Percentiles rank a stretch among this genome's conserved stretches.
Conservation (phyloP, 1,284 basidiomycete genomes). For the Singerocomus inundabilis region DNA sequence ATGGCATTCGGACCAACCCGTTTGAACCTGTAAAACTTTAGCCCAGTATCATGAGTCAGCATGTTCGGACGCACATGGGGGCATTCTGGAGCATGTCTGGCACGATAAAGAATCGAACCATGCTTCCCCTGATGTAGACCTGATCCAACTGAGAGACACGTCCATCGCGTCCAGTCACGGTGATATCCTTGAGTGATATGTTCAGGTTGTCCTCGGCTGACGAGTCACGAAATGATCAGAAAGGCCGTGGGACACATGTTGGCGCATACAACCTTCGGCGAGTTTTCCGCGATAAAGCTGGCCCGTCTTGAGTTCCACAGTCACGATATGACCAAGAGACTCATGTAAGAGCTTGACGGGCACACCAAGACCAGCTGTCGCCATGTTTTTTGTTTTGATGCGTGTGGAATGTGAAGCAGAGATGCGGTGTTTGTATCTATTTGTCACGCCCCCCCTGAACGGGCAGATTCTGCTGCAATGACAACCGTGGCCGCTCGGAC, state of each 20-base stretch:
- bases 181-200: slow-evolving; percentile 95
- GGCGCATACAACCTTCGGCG: slow-evolving; percentile 71
- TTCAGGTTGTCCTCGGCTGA: slow-evolving; percentile 98
- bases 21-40: slow-evolving; percentile 80
- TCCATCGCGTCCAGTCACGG: slow-evolving; percentile 96
- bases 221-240: slow-evolving; percentile 22
- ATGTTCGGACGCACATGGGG: slow-evolving; percentile 76
- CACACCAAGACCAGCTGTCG: slow-evolving; percentile 70
- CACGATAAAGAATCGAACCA: slow-evolving; percentile 98
- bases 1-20: slow-evolving; percentile 97
- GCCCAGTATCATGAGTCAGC: neutral
- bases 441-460: slow-evolving; percentile 13
- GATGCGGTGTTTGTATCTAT: slow-evolving; percentile 22
- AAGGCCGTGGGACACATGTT: slow-evolving; percentile 9
- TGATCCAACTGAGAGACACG: slow-evolving; percentile 99
- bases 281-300: slow-evolving; percentile 97
- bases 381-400: slow-evolving; percentile 20
- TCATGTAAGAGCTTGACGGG: slow-evolving; percentile 93
- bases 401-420: neutral
- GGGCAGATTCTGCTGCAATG: no score
- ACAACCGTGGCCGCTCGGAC: no score
- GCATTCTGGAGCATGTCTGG: slow-evolving; percentile 99
- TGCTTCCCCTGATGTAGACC: slow-evolving; percentile 98
- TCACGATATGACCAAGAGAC: slow-evolving; percentile 94
- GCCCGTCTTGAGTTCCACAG: slow-evolving; percentile 97